Evolutionary conservation across 73 alveolate genomes (phyloP).

Genomic region (Paramecium sexaurelia): DNA sequence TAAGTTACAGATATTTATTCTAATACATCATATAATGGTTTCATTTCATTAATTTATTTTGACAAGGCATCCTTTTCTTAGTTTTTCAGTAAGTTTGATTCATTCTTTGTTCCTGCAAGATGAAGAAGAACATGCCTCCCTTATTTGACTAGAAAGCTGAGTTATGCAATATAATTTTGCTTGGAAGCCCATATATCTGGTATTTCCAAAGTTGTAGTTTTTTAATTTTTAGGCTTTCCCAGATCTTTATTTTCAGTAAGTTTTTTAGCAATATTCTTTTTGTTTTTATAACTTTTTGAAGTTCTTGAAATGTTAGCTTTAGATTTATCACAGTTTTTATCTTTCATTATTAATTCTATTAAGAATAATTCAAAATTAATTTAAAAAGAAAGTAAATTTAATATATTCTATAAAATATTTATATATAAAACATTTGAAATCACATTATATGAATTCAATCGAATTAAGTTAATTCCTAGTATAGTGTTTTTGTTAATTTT

Average conservation of each 20-base stretch:
- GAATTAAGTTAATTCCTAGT: neutral
- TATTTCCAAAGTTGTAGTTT: neutral
- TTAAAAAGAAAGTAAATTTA: neutral
- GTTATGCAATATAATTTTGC: neutral
- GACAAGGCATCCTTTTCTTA: neutral
- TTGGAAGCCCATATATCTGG: slow-evolving; percentile 9
- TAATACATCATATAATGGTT: slow-evolving; percentile 6
- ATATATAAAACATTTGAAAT: neutral
- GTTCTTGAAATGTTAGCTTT: neutral
- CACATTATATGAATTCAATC: neutral
- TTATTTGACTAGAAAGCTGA: neutral
- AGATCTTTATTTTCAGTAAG: neutral
- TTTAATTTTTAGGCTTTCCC: neutral
- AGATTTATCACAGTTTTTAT: neutral
- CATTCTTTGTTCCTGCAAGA: neutral
- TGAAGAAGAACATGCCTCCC: neutral
- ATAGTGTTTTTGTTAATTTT: neutral
- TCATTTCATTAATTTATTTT: neutral
- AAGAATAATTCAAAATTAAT: neutral
- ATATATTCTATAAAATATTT: neutral
- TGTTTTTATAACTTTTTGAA: neutral
- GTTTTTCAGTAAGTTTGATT: neutral
- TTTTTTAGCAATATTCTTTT: neutral
- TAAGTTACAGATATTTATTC: neutral
- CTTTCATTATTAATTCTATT: neutral